Base-by-base conservation (phyloP, 148 eudicot species). In the Camellia lanceoleosa region DNA sequence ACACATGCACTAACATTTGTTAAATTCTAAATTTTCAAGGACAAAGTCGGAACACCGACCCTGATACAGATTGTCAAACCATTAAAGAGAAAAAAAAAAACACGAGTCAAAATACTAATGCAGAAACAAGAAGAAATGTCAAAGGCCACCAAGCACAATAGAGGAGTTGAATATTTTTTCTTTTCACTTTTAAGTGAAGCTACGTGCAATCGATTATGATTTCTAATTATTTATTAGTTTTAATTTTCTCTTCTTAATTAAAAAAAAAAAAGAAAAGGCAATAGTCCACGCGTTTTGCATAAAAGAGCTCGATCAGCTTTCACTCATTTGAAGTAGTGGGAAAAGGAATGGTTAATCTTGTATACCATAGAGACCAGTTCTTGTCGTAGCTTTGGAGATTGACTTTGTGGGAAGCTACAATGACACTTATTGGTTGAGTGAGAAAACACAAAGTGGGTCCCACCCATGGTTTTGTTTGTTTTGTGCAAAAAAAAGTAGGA, bases 361-460 rank as follows among this genome's bases (percentile, higher is more conserved):
- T 51, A 51, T 51, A 51, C n/a, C 67, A 44, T 81, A 44, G 16
- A 56, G 79, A 59, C 58, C 60, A 49, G 18, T 76, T 71, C 68
- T 54, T 42, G 77, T 66, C 19, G 78, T 42, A 11, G 78, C 51
- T 52, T 19, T 73, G 14, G 38, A 61, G 52, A 54, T 81, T 84
- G 66, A 78, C 79, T 72, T 77, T 71, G 59, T 60, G 71, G 4
- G 14, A 52, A 60, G 52, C 80, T 18, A 75, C n/a, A 44, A 10
- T 49, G 1, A 69, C 43, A 56, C 19, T 9, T 12, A 49, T 67
- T 67, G 66, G 76, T 46, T 76, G 72, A 79, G 84, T 75, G 80
- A 79, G 76, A 60, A 42, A 74, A 72, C 80, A 82, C 78, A 76
- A 64, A 68, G 76, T 70, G 83, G 83, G 82, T 30, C 51, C 75